Percentiles rank a stretch among this genome's conserved stretches.
Evolutionary conservation across 331 rosid genomes (phyloP).

Genomic region (Acacia pycnantha): DNA sequence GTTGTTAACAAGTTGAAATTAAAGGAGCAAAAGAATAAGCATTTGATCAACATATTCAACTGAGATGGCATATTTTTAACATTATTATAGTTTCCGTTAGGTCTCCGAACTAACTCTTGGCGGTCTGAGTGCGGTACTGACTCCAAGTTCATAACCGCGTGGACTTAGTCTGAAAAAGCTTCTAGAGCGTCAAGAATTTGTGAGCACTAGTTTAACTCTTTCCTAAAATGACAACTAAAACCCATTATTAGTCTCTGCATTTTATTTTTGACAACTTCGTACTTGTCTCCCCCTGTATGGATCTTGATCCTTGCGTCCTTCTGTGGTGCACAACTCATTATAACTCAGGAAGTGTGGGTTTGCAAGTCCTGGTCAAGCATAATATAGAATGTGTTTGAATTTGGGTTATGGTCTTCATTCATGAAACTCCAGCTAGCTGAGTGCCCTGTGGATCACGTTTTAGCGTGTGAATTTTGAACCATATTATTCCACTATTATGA

Average conservation of each 20-base stretch:
- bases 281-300: background rate
- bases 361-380: constrained; percentile 36
- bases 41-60: background rate
- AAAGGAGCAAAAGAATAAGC: background rate
- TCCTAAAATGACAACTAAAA: constrained; percentile 33
- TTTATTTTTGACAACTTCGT: background rate
- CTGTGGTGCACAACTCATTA: constrained; percentile 31
- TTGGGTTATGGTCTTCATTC: constrained; percentile 1
- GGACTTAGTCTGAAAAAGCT: constrained; percentile 28
- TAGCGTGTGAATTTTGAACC: background rate
- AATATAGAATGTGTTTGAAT: constrained; percentile 31
- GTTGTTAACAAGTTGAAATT: background rate
- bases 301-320: constrained; percentile 4
- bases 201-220: background rate
- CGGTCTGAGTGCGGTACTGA: constrained; percentile 41
- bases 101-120: constrained; percentile 21
- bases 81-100: background rate
- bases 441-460: constrained; percentile 16
- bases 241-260: background rate
- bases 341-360: background rate
- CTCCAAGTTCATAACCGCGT: constrained; percentile 41
- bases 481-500: background rate
- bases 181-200: constrained; percentile 15
- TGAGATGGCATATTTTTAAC: background rate
- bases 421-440: background rate